These are phyloP conservation scores for Gnaphalium uliginosum DNA, from an alignment of 129 eudicot genomes.

Conservation along the genomic window DNA sequence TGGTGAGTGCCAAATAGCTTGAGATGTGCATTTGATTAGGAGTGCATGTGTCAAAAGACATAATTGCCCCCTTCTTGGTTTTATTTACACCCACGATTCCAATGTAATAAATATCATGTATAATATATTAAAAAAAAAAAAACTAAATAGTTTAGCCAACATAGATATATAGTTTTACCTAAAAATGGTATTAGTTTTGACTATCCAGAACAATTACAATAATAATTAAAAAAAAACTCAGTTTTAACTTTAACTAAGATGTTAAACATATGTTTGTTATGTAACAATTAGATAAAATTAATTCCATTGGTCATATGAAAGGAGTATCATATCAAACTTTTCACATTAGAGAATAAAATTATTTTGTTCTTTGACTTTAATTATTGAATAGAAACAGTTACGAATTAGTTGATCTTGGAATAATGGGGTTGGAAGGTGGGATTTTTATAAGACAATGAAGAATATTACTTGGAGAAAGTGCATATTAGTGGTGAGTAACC, in stretches of 20 bases:
- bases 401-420: conserved; percentile 32
- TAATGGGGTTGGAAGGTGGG: conserved; percentile 44
- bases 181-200: too few species aligned
- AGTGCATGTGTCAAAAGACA: conserved; percentile 7
- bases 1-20: conserved; percentile 28
- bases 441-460: conserved; percentile 33
- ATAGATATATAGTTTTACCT: too few species aligned
- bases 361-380: neutral
- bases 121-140: neutral
- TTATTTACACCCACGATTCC: neutral
- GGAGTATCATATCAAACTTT: too few species aligned
- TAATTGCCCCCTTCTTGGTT: neutral
- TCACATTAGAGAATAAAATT: neutral
- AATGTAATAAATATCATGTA: neutral
- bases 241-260: too few species aligned
- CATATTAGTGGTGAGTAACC: conserved; percentile 39
- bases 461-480: conserved; percentile 39
- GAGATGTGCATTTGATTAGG: conserved; percentile 19
- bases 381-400: neutral
- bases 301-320: too few species aligned
- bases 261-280: too few species aligned
- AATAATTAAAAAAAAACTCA: too few species aligned
- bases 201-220: too few species aligned
- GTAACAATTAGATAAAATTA: too few species aligned
- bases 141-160: too few species aligned